Conservation (phyloP, 257 asterid species). For the Solanum pennellii region DNA sequence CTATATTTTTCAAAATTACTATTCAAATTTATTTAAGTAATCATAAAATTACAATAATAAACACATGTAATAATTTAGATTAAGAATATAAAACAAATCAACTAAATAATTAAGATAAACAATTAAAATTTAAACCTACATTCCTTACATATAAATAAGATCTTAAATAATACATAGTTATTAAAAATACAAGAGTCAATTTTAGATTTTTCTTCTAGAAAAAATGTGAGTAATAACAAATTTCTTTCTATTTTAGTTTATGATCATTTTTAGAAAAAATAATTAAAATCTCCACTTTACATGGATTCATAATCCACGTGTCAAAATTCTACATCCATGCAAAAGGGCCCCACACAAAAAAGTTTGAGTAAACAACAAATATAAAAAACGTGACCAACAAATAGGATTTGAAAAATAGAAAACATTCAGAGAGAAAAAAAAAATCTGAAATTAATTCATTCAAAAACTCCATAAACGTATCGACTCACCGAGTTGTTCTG, state of each 20-base stretch:
- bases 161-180: background rate
- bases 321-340: background rate
- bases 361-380: background rate
- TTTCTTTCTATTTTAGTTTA: background rate
- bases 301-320: background rate
- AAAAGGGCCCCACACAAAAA: background rate
- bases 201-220: background rate
- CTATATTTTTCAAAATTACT: background rate
- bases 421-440: background rate
- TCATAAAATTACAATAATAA: no score
- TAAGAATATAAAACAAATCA: no score
- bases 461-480: background rate
- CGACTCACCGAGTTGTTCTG: background rate
- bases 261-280: background rate
- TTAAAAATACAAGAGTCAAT: background rate
- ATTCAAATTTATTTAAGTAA: background rate
- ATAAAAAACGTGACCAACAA: background rate
- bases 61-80: background rate
- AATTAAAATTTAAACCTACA: no score
- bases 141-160: background rate
- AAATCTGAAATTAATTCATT: background rate
- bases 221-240: background rate
- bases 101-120: no score
- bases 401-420: background rate
- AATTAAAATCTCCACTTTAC: background rate